These are phyloP conservation scores for Globisporangium barbulae DNA, from an alignment of 352 stramenopile genomes.

Conservation along the genomic window DNA sequence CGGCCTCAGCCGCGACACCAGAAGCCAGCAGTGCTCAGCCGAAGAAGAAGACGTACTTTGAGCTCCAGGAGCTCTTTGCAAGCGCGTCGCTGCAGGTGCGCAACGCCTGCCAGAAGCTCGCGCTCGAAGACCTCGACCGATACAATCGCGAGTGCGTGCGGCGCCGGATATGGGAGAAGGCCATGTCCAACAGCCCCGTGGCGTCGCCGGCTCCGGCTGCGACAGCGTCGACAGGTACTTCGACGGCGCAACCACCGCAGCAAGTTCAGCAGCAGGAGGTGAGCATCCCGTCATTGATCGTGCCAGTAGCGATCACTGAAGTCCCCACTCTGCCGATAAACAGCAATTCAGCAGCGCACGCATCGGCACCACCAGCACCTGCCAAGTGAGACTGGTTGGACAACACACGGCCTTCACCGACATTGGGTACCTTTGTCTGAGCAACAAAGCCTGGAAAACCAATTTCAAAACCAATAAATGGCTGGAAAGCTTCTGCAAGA, in stretches of 20 bases:
- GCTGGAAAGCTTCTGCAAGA: no score
- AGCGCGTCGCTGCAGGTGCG: conserved; percentile 26
- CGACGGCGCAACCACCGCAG: not conserved
- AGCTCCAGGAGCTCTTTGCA: conserved; percentile 32
- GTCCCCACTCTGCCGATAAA: not conserved
- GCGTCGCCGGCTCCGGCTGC: not conserved
- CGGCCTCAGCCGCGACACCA: not conserved
- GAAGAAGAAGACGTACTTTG: conserved; percentile 13
- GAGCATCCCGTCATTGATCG: not conserved
- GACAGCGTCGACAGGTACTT: not conserved
- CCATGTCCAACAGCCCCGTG: conserved; percentile 21
- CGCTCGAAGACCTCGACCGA: conserved; percentile 44
- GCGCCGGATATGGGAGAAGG: conserved; percentile 58
- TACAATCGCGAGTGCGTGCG: conserved; percentile 63
- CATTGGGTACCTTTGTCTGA: no score
- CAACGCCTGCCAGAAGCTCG: conserved; percentile 41
- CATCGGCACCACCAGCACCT: not conserved
- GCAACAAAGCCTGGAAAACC: no score
- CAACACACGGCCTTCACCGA: no score
- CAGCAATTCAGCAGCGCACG: not conserved
- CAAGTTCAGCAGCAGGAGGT: not conserved
- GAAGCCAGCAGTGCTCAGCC: no score
- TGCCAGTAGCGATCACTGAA: not conserved
- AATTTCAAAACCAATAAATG: no score
- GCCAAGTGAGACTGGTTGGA: not conserved